These are phyloP conservation scores for Mesembryanthemum crystallinum DNA, from an alignment of 148 eudicot genomes.

Conservation along the genomic window DNA sequence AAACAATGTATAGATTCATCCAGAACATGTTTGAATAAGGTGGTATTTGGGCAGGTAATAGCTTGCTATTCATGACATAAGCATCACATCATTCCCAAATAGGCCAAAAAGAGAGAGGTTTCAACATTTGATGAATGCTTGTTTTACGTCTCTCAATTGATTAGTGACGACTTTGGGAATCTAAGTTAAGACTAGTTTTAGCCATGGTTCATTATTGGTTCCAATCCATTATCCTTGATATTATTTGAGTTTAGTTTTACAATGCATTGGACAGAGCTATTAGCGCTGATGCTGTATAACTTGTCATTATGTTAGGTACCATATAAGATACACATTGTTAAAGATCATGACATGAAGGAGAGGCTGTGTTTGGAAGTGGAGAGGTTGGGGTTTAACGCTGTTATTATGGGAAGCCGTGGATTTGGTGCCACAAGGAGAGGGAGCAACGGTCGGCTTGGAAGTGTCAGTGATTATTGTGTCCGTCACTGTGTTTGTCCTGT, in stretches of 20 bases:
- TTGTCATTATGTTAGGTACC: conserved; percentile 44
- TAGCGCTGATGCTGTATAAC: conserved; percentile 1
- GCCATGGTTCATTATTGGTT: neutral
- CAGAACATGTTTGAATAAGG: neutral
- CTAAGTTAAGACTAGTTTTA: neutral
- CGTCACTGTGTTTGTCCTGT: conserved; percentile 93
- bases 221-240: neutral
- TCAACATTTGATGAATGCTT: neutral
- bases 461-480: conserved; percentile 92
- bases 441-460: conserved; percentile 69
- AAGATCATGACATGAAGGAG: conserved; percentile 92
- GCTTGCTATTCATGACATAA: neutral
- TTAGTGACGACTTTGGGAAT: neutral
- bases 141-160: neutral
- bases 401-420: conserved; percentile 94
- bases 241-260: neutral
- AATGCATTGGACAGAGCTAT: neutral
- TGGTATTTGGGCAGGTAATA: neutral
- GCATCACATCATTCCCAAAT: neutral
- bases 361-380: conserved; percentile 84
- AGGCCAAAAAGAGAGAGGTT: neutral
- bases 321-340: conserved; percentile 82
- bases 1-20: neutral
- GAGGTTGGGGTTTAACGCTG: conserved; percentile 76
- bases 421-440: conserved; percentile 71